Evolutionary conservation across 148 eudicot species (phyloP), one percentile per base, ranked within the genome.

Genomic region (Suaeda aralocaspica): DNA sequence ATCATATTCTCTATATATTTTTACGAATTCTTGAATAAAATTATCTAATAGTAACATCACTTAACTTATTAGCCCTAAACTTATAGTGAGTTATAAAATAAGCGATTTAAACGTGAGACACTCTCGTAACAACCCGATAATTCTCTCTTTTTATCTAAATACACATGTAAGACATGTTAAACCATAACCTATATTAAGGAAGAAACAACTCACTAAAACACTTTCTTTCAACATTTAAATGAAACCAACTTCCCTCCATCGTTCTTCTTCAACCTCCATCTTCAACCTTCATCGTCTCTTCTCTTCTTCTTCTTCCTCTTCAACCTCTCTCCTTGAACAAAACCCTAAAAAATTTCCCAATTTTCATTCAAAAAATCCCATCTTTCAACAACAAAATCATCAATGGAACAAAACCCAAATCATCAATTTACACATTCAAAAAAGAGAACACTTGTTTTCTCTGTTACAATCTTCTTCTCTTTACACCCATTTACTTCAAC

Each of bases 401-500:
- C 57, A 68, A 33, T 46, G 45, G 33, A 66, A 29, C 33, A 61
- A 24, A 18, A 45, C 8, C 29, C 76, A 49, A 61, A 53, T n/a
- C 5, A 18, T 36, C 64, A 13, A 33, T 28, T 9, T 41, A 34
- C 68, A 49, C 36, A 30, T 56, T 68, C 69, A 68, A 25, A 67
- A 61, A 50, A 72, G 31, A 62, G 19, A 78, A n/a, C 59, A 25
- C 39, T 30, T 46, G 70, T 79, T 68, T 21, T 65, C 79, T 9
- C 80, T 85, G 59, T 53, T 87, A 22, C 81, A 82, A 72, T 81
- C 88, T 61, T 79, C 73, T 62, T 70, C 73, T 9, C 31, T 22
- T 19, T 55, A 57, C 25, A 15, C 76, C 74, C 90, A 81, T 26
- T 71, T 88, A 9, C 82, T 59, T 26, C 88, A 88, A 81, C 57